These are phyloP conservation scores for Hebeloma cylindrosporum DNA, from an alignment of 768 basidiomycete species.

Conservation along the genomic window DNA sequence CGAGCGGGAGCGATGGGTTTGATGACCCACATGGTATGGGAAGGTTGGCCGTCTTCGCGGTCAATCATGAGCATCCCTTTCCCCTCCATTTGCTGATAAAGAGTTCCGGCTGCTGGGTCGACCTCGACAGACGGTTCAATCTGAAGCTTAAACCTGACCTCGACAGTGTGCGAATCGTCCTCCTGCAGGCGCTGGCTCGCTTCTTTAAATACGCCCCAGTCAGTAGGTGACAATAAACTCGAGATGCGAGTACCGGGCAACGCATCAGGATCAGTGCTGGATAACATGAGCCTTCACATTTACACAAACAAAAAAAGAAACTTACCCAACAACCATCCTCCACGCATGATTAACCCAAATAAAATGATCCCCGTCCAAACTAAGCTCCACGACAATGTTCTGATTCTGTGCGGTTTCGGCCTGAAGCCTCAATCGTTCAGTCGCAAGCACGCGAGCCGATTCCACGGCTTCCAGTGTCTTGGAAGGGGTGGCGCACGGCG, in stretches of 20 bases:
- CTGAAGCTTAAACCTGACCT: conserved; percentile 85
- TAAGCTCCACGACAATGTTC: conserved; percentile 94
- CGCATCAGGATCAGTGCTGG: conserved; percentile 80
- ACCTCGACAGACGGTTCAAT: conserved; percentile 62
- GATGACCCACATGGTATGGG: conserved; percentile 98
- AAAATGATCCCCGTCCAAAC: conserved; percentile 91
- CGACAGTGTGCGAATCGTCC: conserved; percentile 93
- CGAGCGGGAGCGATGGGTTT: conserved; percentile 76
- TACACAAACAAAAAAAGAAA: conserved; percentile 7
- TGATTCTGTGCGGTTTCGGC: conserved; percentile 95
- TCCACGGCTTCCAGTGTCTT: conserved; percentile 62
- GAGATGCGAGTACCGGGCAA: conserved; percentile 81
- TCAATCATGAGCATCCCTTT: conserved; percentile 99
- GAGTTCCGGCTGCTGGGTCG: conserved; percentile 51
- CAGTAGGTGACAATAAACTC: conserved; percentile 71
- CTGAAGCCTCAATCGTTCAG: conserved; percentile 83
- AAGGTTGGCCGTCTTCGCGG: conserved; percentile 80
- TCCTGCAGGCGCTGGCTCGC: conserved; percentile 83
- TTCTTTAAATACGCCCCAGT: conserved; percentile 81
- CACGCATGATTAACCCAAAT: conserved; percentile 97
- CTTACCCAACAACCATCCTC: conserved; percentile 88
- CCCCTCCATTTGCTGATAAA: conserved; percentile 90
- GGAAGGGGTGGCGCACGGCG: conserved; percentile 31
- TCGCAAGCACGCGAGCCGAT: conserved; percentile 82
- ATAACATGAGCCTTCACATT: neutral